phyloP scores from a whole-genome alignment of 768 basidiomycete species.

The Favolaschia claudopus region DNA sequence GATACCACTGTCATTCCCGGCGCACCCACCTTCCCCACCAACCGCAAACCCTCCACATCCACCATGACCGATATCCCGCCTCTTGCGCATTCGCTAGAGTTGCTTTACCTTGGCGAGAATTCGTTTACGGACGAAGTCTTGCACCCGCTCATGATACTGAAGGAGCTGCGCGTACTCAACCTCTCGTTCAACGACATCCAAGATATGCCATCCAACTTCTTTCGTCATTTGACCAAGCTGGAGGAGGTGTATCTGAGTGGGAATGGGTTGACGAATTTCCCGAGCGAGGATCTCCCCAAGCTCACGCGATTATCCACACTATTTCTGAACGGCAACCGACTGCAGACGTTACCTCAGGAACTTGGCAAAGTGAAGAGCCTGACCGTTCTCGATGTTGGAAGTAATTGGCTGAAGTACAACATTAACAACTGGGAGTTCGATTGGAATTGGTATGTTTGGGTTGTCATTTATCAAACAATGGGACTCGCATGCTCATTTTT shows the following conservation, averaged over 20 bases:
- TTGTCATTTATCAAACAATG: not conserved
- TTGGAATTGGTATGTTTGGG: constrained; percentile 93
- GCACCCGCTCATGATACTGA: constrained; percentile 75
- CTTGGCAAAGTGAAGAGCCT: constrained; percentile 83
- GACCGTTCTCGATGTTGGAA: constrained; percentile 89
- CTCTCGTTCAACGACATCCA: constrained; percentile 95
- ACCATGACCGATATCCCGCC: constrained; percentile 46
- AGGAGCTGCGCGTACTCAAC: constrained; percentile 83
- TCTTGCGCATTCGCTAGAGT: constrained; percentile 74
- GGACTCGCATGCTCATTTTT: not conserved
- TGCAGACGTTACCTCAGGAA: constrained; percentile 93
- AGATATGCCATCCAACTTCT: constrained; percentile 82
- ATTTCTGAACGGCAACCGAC: constrained; percentile 92
- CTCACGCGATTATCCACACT: constrained; percentile 74
- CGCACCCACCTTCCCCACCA: constrained; percentile 25
- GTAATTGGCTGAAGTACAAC: constrained; percentile 94
- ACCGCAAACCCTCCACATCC: constrained; percentile 44
- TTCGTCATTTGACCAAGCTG: constrained; percentile 72
- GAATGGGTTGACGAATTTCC: constrained; percentile 91
- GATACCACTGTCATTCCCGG: constrained; percentile 19
- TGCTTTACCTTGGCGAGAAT: constrained; percentile 92
- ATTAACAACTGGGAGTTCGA: constrained; percentile 99
- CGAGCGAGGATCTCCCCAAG: constrained; percentile 85
- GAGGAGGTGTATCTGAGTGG: constrained; percentile 94
- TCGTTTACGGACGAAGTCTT: constrained; percentile 81